Conservation (phyloP, 1,284 basidiomycete genomes). For the Ceratobasidium theobromae region DNA sequence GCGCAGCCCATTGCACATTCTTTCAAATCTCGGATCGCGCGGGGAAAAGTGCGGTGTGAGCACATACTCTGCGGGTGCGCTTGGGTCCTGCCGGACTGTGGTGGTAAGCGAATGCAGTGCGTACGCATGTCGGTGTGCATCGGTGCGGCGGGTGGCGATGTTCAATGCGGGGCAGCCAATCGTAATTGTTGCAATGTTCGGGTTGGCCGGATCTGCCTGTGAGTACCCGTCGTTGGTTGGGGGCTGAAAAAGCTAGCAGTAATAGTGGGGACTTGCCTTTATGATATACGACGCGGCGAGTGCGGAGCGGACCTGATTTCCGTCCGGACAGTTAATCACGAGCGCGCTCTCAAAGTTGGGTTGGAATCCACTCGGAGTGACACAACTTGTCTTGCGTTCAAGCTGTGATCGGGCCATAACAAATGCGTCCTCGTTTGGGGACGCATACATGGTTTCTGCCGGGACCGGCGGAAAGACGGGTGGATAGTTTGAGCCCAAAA, state of each 20-base stretch:
- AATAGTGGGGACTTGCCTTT: background rate
- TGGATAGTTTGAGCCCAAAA: background rate
- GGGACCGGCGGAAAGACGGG: slow-evolving; percentile 19
- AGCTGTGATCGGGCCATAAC: slow-evolving; percentile 9
- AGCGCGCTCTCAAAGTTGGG: slow-evolving; percentile 2
- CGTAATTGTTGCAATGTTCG: background rate
- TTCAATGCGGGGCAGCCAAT: background rate
- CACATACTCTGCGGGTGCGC: background rate
- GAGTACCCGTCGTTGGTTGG: background rate
- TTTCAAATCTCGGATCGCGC: slow-evolving; percentile 15
- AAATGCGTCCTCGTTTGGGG: slow-evolving; percentile 13
- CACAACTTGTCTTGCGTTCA: background rate
- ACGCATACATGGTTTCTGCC: background rate
- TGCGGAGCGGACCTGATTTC: background rate
- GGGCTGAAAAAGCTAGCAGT: background rate
- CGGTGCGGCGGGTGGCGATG: background rate
- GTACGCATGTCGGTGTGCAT: slow-evolving; percentile 2
- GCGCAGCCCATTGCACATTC: slow-evolving; percentile 3
- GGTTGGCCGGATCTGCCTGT: slow-evolving; percentile 11
- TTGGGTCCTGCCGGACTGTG: background rate
- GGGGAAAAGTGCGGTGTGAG: background rate
- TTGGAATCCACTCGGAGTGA: background rate
- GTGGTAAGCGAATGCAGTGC: slow-evolving; percentile 2
- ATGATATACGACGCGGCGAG: background rate
- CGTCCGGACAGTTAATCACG: background rate